These are phyloP conservation scores for Aspergillus arachidicola DNA, from an alignment of 2,329 filamentous ascomycete species.

Conservation along the genomic window DNA sequence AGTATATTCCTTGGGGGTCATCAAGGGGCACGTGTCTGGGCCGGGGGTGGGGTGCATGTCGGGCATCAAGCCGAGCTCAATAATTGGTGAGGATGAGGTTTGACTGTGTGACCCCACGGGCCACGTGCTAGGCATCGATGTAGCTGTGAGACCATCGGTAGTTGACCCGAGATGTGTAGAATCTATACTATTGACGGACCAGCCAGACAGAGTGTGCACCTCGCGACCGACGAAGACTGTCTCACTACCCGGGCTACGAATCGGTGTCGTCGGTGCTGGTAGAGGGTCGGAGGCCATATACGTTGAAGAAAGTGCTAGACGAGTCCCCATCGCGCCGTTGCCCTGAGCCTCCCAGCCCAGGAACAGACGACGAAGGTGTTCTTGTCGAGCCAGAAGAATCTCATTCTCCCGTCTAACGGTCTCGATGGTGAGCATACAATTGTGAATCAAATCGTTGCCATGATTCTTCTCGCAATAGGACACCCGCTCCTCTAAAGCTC, in stretches of 20 bases:
- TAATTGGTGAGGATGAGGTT: neutral
- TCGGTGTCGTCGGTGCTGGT: neutral
- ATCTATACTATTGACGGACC: neutral
- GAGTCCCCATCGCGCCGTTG: neutral
- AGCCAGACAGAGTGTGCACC: neutral
- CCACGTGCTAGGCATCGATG: neutral
- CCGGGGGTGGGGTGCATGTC: neutral
- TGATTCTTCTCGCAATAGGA: constrained; percentile 6
- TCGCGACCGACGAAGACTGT: neutral
- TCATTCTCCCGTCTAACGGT: neutral
- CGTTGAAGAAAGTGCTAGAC: neutral
- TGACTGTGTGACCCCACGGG: neutral
- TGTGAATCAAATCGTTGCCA: neutral
- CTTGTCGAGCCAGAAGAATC: neutral
- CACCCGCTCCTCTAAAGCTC: constrained; percentile 5
- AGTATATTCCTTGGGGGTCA: neutral
- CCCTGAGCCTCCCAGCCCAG: neutral
- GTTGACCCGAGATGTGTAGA: neutral
- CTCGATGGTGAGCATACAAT: neutral
- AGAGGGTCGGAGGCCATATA: neutral
- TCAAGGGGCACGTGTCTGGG: neutral
- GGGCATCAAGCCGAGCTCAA: neutral
- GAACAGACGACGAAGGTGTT: neutral
- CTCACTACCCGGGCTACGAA: no score
- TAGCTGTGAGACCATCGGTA: neutral